Evolutionary conservation across 495 filamentous ascomycete species (phyloP), one percentile per base, ranked within the genome.

Genomic region (Penicillium psychrofluorescens): DNA sequence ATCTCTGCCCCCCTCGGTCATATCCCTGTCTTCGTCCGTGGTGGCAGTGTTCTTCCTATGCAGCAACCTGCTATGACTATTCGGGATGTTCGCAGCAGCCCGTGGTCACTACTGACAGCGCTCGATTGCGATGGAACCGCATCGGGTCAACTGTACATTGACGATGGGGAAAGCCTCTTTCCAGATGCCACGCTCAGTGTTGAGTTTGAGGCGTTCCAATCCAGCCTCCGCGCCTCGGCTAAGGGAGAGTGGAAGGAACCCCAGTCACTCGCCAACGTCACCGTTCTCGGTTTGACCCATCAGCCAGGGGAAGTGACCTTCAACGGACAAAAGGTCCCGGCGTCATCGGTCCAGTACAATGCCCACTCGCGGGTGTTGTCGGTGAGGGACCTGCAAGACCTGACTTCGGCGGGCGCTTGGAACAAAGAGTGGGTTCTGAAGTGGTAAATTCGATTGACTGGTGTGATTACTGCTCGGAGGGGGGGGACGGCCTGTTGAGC

Each of bases 1-100:
- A 83, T 92, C 41, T 61, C 73, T 10, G 87, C 87, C 2, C 86
- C 86, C 0, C 64, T 92, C 8, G 84, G 83, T 1, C 84, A 91
- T 44, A 92, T 92, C 43, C 85, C 85, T 0, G 78, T 95, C 3
- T 87, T 77, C 51, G 47, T 94, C 9, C 76, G 86, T 4, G 88
- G 86, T 4, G 85, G 84, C 11, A 69, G 71, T 36, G 65, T 91
- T 8, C 54, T 92, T 2, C 83, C 88, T 3, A 66, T 78, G 49
- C 86, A 91, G 51, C 76, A 86, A 50, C 76, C 84, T 0, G 84
- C 76, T 0, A 59, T 88, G 64, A 89, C 84, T 0, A 90, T 83
- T 0, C 54, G 71, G 3, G 81, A 80, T 34, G 76, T 77, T 28
- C 67, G 86, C 35, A 66, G 71, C 28, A 87, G 80, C 31, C 78